Evolutionary conservation across 2,329 filamentous ascomycete genomes (phyloP).

Genomic region (Stagonosporopsis chrysanthemi): DNA sequence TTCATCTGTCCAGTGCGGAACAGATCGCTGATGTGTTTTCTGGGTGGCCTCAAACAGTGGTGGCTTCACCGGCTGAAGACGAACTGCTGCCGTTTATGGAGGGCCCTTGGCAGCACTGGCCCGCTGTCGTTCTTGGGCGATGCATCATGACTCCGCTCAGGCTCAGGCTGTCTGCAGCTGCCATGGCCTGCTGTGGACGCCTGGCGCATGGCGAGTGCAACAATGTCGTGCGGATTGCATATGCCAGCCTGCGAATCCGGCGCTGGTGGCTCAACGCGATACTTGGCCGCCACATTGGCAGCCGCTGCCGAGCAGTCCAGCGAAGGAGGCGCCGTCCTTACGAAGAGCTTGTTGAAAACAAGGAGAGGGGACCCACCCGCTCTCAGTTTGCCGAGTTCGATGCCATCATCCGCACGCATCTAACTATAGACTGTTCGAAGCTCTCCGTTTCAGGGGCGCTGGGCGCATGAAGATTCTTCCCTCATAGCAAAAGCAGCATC

Average conservation of each 20-base stretch:
- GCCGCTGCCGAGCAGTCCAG: constrained; percentile 17
- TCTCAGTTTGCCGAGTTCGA: constrained; percentile 2
- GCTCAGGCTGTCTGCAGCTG: constrained; percentile 9
- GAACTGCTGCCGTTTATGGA: constrained; percentile 1
- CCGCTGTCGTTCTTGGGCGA: constrained; percentile 13
- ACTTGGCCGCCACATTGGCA: constrained; percentile 22
- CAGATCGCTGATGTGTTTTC: not conserved
- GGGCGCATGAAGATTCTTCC: constrained; percentile 16
- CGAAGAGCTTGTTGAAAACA: constrained; percentile 19
- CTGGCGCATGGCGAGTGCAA: constrained; percentile 23
- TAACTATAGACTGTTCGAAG: constrained; percentile 16
- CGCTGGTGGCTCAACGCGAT: constrained; percentile 20
- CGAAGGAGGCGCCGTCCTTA: not conserved
- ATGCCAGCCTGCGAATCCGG: constrained; percentile 4
- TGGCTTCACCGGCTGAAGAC: constrained; percentile 23
- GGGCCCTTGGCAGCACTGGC: constrained; percentile 4
- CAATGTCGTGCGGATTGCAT: constrained; percentile 14
- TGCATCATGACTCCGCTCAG: constrained; percentile 9
- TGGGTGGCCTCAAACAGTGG: constrained; percentile 24
- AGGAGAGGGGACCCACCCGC: constrained; percentile 12
- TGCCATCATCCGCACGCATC: constrained; percentile 15
- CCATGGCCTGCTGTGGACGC: constrained; percentile 14
- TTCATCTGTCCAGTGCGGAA: constrained; percentile 1
- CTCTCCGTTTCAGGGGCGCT: constrained; percentile 14
- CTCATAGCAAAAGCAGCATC: constrained; percentile 13